Percentiles rank a stretch among this genome's conserved stretches.
phyloP scores from a whole-genome alignment of 2,329 filamentous ascomycete species.

The Exophiala dermatitidis region DNA sequence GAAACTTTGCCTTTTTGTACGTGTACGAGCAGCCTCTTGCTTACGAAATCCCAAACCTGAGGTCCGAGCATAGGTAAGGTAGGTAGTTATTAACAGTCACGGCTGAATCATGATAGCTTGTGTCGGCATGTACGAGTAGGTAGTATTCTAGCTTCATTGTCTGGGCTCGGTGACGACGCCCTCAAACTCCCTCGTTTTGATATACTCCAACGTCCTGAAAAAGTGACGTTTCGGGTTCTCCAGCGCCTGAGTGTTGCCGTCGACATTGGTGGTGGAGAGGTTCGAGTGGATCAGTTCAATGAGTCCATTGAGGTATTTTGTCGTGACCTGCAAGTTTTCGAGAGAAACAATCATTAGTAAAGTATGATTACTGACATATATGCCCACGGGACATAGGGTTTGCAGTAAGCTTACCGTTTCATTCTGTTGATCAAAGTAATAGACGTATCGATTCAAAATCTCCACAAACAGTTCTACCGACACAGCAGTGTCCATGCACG shows the following conservation, averaged over 20 bases:
- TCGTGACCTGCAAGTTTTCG: slow-evolving; percentile 58
- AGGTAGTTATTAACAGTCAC: no score
- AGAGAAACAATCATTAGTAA: background rate
- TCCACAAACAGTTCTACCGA: slow-evolving; percentile 98
- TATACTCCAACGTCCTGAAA: slow-evolving; percentile 88
- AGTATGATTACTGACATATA: background rate
- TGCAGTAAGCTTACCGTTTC: slow-evolving; percentile 78
- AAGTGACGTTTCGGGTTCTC: slow-evolving; percentile 93
- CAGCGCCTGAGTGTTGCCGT: slow-evolving; percentile 48
- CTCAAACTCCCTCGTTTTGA: slow-evolving; percentile 83
- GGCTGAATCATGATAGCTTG: no score
- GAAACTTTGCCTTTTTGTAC: no score
- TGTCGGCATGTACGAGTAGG: no score
- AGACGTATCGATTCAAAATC: slow-evolving; percentile 95
- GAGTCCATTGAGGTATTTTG: slow-evolving; percentile 93
- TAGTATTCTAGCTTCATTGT: slow-evolving; percentile 10
- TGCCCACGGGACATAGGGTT: background rate
- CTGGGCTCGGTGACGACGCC: slow-evolving; percentile 69
- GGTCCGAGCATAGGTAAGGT: no score
- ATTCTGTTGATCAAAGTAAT: slow-evolving; percentile 99
- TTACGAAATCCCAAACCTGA: no score
- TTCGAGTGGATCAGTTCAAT: slow-evolving; percentile 99
- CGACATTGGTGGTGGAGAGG: slow-evolving; percentile 53
- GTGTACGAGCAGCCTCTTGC: no score
- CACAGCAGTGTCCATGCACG: slow-evolving; percentile 96